These are phyloP conservation scores for Dendryphion nanum DNA, from an alignment of 2,329 filamentous ascomycete species.

Conservation along the genomic window DNA sequence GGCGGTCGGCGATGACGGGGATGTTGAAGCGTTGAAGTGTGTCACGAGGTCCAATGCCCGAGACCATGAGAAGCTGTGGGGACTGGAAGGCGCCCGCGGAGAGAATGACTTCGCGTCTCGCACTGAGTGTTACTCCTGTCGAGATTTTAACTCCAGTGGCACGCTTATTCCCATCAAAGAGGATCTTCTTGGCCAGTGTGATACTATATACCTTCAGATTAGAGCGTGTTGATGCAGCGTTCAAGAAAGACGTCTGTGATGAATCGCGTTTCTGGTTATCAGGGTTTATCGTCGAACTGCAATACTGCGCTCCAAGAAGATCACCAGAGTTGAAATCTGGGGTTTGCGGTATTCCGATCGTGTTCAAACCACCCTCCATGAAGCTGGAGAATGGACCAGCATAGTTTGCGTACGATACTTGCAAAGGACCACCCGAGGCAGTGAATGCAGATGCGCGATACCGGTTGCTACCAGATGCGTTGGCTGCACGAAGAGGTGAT, in stretches of 20 bases:
- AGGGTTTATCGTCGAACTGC: slow-evolving; percentile 6
- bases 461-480: slow-evolving; percentile 19
- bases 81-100: slow-evolving; percentile 46
- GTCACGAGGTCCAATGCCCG: slow-evolving; percentile 32
- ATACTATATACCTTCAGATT: slow-evolving; percentile 26
- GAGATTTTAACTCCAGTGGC: slow-evolving; percentile 21
- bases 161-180: slow-evolving; percentile 28
- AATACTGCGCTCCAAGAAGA: slow-evolving; percentile 4
- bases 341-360: slow-evolving; percentile 1
- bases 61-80: slow-evolving; percentile 41
- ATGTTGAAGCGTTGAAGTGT: slow-evolving; percentile 18
- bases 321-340: slow-evolving; percentile 4
- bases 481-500: slow-evolving; percentile 15
- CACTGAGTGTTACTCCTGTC: slow-evolving; percentile 13
- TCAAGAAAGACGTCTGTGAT: slow-evolving; percentile 5
- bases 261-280: slow-evolving; percentile 2
- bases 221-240: neutral
- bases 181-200: slow-evolving; percentile 34
- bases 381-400: slow-evolving; percentile 9
- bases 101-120: slow-evolving; percentile 45
- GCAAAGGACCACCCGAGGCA: slow-evolving; percentile 9
- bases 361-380: slow-evolving; percentile 3
- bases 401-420: slow-evolving; percentile 14
- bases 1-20: slow-evolving; percentile 15
- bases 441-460: slow-evolving; percentile 8